Percentiles rank a stretch among this genome's conserved stretches.
phyloP scores from a whole-genome alignment of 139 green algal species.

The Trebouxia sp. region DNA sequence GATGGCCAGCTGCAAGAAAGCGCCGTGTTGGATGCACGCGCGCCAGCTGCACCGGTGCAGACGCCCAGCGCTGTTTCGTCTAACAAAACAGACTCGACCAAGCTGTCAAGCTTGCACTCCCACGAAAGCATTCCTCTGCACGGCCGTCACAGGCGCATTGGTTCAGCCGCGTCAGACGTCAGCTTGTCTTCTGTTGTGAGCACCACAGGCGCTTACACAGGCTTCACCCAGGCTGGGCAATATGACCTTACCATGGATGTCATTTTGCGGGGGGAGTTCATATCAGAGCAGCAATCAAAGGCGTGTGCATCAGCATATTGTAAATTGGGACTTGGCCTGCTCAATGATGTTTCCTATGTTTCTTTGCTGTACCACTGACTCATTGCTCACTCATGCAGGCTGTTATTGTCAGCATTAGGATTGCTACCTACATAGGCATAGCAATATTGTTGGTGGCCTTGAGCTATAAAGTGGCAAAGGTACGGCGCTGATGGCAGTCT shows the following conservation, averaged over 20 bases:
- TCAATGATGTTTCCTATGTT: not conserved
- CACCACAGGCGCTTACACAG: constrained; percentile 14
- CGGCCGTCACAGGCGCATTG: not conserved
- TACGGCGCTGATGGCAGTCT: not conserved
- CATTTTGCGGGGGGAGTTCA: constrained; percentile 2
- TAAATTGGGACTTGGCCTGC: not conserved
- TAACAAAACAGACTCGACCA: too few species aligned
- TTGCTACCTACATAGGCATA: not conserved
- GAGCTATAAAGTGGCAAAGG: not conserved
- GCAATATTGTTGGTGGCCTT: constrained; percentile 2
- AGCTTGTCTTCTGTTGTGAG: not conserved
- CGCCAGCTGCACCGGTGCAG: too few species aligned
- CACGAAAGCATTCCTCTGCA: not conserved
- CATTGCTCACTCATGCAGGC: not conserved
- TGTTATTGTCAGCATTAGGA: constrained; percentile 4
- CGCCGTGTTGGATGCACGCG: not conserved
- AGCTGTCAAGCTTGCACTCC: too few species aligned
- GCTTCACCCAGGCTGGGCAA: constrained; percentile 11
- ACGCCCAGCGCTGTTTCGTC: too few species aligned
- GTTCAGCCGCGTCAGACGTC: not conserved
- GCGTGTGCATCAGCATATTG: not conserved
- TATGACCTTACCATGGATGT: constrained; percentile 13
- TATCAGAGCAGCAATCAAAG: constrained; percentile 23
- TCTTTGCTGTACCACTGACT: not conserved
- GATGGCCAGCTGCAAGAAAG: not conserved